phyloP scores from a whole-genome alignment of 805 yeast genomes.

The Alloascoidea africana region DNA sequence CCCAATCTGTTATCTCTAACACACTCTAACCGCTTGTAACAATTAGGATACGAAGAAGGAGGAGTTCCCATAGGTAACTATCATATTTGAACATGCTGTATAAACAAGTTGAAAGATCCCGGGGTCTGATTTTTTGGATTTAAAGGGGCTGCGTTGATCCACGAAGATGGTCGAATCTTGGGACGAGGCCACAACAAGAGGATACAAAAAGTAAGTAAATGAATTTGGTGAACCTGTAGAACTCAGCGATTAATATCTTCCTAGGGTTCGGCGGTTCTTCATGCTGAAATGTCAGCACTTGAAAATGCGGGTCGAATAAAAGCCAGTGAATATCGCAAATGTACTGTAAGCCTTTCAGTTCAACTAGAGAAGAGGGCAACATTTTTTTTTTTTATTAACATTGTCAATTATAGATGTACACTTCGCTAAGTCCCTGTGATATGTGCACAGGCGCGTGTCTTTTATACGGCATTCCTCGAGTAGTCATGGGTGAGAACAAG shows the following conservation, averaged over 20 bases:
- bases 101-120: not conserved
- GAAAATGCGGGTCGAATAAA: slow-evolving; percentile 85
- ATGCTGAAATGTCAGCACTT: slow-evolving; percentile 83
- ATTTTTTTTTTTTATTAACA: too few species aligned
- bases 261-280: slow-evolving; percentile 60
- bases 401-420: slow-evolving; percentile 65
- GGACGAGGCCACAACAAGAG: slow-evolving; percentile 89
- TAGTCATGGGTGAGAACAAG: slow-evolving; percentile 79
- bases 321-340: slow-evolving; percentile 50
- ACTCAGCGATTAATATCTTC: not conserved
- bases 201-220: slow-evolving; percentile 42
- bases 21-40: not conserved
- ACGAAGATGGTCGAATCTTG: slow-evolving; percentile 62
- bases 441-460: slow-evolving; percentile 94
- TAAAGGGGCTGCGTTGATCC: slow-evolving; percentile 52
- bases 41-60: slow-evolving; percentile 56
- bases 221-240: not conserved
- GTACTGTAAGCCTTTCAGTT: slow-evolving; percentile 1
- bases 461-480: slow-evolving; percentile 75
- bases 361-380: too few species aligned
- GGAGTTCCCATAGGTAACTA: slow-evolving; percentile 65
- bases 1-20: not conserved
- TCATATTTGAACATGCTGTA: not conserved
- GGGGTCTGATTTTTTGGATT: slow-evolving; percentile 7
- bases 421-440: slow-evolving; percentile 83